Evolutionary conservation across 257 asterid genomes (phyloP), one percentile per base, ranked within the genome.

Genomic region (Mentha longifolia): DNA sequence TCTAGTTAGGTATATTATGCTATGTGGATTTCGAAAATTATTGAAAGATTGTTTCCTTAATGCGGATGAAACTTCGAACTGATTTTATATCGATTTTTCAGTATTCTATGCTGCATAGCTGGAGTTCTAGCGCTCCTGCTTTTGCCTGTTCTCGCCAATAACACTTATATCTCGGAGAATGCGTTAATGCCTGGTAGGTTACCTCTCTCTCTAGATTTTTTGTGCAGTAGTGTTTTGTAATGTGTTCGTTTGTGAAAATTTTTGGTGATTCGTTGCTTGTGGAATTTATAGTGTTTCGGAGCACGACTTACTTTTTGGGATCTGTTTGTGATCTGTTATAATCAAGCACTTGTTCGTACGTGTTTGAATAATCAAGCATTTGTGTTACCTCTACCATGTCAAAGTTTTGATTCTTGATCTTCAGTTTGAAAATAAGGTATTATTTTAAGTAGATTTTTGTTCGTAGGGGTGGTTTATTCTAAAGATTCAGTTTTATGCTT

Each of bases 101-200:
- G 99, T 60, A 80, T 89, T 61, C 68, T 87, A 49, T 89, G 96
- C 81, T 88, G 89, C 77, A 66, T 77, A 41, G 96, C 97, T 33
- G 99, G 96, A 61, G 73, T 92, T 71, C 28, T 89, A 25, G 85
- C 95, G 61, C 96, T 95, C 31, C 77, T 95, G 17, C 82, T 92
- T 35, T 79, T 95, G 82, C 98, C 99, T 16, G 80, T 84, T 82
- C 97, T 92, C 31, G 97, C 98, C 73, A 95, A 88, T 86, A 92
- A 78, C 85, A 89, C 98, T 39, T 92, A 92, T 77, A 77, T 92
- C 47, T 89, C 97, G 20, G 99, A 95, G 81, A 95, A 95, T 76
- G 98, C 98, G 28, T 84, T 95, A 63, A 95, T 95, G 97, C 98
- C 98, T 71, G 97, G 99, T 95, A 41, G 22, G 95, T 79, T 59